Conservation (phyloP, 2,329 filamentous ascomycete genomes). For the Colletotrichum viniferum region DNA sequence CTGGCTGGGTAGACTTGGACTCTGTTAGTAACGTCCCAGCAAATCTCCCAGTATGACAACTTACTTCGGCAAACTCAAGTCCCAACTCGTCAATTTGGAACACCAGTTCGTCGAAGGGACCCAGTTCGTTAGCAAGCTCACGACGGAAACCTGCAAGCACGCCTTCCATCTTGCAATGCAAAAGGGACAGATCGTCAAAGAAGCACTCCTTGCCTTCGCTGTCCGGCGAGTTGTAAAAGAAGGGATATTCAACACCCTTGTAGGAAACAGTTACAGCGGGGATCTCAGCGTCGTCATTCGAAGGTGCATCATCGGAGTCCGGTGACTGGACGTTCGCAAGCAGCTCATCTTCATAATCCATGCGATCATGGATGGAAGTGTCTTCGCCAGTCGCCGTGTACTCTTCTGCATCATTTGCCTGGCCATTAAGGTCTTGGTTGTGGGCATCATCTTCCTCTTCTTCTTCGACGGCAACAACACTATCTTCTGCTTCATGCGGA, state of each 20-base stretch:
- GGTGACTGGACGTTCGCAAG: constrained; percentile 11
- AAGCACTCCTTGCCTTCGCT: constrained; percentile 45
- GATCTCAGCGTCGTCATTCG: constrained; percentile 26
- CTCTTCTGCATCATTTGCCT: constrained; percentile 12
- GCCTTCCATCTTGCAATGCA: constrained; percentile 48
- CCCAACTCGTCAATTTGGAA: constrained; percentile 57
- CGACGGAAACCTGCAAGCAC: constrained; percentile 49
- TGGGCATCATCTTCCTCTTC: not conserved
- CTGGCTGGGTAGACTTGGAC: constrained; percentile 37
- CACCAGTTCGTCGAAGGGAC: constrained; percentile 51
- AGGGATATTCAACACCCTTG: constrained; percentile 46
- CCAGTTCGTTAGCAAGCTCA: constrained; percentile 50
- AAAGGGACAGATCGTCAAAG: constrained; percentile 44
- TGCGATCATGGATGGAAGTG: not conserved
- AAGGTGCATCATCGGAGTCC: constrained; percentile 4
- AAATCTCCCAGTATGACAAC: constrained; percentile 14
- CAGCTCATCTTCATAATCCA: constrained; percentile 9
- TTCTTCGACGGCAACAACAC: not conserved
- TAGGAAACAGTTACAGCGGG: constrained; percentile 47
- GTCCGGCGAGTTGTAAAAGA: constrained; percentile 34
- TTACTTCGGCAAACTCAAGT: constrained; percentile 57
- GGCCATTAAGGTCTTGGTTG: not conserved
- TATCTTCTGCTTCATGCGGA: not conserved
- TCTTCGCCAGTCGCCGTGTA: constrained; percentile 1
- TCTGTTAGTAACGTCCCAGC: constrained; percentile 28